Evolutionary conservation across 2,329 filamentous ascomycete genomes (phyloP), one percentile per base, ranked within the genome.

Genomic region (Dothideomycetidae sp.): DNA sequence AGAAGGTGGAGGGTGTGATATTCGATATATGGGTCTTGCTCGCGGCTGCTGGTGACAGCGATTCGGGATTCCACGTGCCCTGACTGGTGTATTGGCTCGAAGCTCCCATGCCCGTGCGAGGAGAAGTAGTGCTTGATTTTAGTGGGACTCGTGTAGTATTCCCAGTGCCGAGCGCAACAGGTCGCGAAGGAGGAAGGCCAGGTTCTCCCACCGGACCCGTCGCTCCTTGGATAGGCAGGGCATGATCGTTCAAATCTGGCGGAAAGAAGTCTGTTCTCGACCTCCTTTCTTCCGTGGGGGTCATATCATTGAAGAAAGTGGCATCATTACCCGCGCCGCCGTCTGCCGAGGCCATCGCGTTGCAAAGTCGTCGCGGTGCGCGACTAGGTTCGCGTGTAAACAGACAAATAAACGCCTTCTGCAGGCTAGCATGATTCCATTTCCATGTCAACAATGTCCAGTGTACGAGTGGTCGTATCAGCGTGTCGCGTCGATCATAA

Each of bases 21-120:
- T 81, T 85, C 1, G 90, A 86, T 13, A 93, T 85, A 65, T 98
- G 90, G 29, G 82, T 90, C 52, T 78, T 73, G 54, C 78, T 85
- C 31, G 79, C 68, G 29, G 81, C 69, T 46, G 78, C 88, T 11
- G 66, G 68, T 37, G 66, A 78, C 46, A 43, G 42, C 5, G 44
- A 37, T 14, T 45, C 43, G 13, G 31, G 37, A 11, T 26, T 31
- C 12, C 37, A 41, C 23, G 33, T 42, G 32, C 40, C 50, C 44
- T 37, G 36, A 12, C 36, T 41, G 26, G 28, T 35, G 19, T 33
- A 7, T 5, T 34, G 37, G 12, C 28, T 36, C 21, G 44, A 53
- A 54, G 38, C 52, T 13, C 28, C 42, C 17, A 41, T 38, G 18
- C 46, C 39, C 15, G 31, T 18, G 21, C 31, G 39, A 3, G 42